A percentile compares a stretch with the other conserved stretches of the same genome.
phyloP scores from a whole-genome alignment of 2,329 filamentous ascomycete species.

The Helotiales sp. region DNA sequence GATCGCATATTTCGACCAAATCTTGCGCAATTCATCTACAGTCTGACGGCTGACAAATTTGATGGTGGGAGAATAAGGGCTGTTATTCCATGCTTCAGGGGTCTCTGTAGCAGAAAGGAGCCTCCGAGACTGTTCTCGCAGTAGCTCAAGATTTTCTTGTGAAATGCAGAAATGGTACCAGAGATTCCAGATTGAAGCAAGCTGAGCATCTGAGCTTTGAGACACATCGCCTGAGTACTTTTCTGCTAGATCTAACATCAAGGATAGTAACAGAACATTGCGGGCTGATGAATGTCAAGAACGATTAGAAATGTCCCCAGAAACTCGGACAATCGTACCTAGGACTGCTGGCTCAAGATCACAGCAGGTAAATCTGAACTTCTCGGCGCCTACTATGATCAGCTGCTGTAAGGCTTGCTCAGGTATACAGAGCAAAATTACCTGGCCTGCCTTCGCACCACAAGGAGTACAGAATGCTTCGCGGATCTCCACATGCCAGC shows the following conservation, averaged over 20 bases:
- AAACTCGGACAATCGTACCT: not conserved
- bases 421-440: not conserved
- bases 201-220: not conserved
- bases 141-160: not conserved
- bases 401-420: not conserved
- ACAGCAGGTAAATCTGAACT: not conserved
- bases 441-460: conserved; percentile 9
- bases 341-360: not conserved
- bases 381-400: not conserved
- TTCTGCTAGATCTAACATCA: not conserved
- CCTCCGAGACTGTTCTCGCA: not conserved
- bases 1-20: not conserved
- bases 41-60: not conserved
- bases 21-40: not conserved
- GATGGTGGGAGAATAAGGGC: not conserved
- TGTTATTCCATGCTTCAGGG: not conserved
- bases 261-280: not conserved
- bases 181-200: not conserved
- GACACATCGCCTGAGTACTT: not conserved
- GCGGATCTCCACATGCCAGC: conserved; percentile 7
- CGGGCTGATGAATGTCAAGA: not conserved
- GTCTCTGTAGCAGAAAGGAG: not conserved
- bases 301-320: not conserved
- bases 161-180: not conserved
- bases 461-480: conserved; percentile 9